Conservation (phyloP, 2,329 filamentous ascomycete genomes). For the Paracorniculantispora psalliotae region DNA sequence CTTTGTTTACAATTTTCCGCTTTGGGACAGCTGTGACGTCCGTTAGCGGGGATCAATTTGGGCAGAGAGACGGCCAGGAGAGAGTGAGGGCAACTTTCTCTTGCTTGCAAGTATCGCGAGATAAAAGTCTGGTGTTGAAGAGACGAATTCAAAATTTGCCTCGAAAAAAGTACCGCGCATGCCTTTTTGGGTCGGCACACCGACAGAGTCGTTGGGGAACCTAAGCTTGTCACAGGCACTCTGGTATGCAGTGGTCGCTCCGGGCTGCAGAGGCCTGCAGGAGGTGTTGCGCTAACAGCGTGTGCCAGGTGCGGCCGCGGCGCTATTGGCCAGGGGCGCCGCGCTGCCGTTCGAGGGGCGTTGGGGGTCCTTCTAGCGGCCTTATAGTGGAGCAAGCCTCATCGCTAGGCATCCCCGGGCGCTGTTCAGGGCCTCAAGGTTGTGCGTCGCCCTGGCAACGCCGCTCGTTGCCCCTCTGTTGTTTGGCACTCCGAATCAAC, state of each 20-base stretch:
- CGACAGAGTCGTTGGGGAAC: background rate
- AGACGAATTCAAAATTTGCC: background rate
- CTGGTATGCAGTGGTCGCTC: slow-evolving; percentile 11
- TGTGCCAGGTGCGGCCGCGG: background rate
- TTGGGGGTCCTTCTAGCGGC: background rate
- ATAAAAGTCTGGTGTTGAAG: slow-evolving; percentile 5
- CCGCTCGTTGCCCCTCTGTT: slow-evolving; percentile 19
- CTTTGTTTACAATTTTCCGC: slow-evolving; percentile 39
- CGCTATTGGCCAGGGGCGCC: background rate
- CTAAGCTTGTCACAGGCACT: background rate
- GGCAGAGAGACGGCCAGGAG: slow-evolving; percentile 9
- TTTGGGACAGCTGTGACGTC: slow-evolving; percentile 30
- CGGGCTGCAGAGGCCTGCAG: background rate
- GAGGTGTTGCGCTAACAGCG: background rate
- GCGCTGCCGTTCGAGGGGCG: background rate
- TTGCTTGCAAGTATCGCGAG: slow-evolving; percentile 21
- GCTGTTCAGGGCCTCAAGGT: background rate
- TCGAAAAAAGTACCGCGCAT: background rate
- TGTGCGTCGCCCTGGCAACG: slow-evolving; percentile 18
- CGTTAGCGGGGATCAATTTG: slow-evolving; percentile 17
- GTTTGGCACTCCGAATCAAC: slow-evolving; percentile 13
- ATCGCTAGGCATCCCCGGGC: background rate
- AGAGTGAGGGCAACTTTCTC: slow-evolving; percentile 14
- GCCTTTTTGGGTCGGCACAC: background rate
- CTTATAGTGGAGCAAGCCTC: background rate